These are phyloP conservation scores for Sclerotinia borealis DNA, from an alignment of 2,329 filamentous ascomycete genomes.

Conservation along the genomic window DNA sequence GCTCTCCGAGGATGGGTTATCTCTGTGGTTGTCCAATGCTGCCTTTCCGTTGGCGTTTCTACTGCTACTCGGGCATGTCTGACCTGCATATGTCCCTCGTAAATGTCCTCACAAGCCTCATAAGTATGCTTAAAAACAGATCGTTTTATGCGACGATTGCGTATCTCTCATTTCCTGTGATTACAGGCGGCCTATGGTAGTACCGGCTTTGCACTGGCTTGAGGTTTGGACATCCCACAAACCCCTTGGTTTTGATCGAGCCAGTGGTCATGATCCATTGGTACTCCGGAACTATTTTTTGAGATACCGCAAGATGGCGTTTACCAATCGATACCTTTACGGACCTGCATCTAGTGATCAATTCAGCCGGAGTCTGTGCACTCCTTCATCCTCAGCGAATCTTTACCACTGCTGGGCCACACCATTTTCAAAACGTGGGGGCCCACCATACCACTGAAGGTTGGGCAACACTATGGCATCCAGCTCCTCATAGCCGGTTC, in stretches of 20 bases:
- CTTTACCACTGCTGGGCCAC: not conserved
- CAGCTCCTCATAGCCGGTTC: not conserved
- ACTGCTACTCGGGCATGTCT: constrained; percentile 6
- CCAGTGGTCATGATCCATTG: not conserved
- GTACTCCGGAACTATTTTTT: not conserved
- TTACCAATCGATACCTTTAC: not conserved
- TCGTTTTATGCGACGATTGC: constrained; percentile 8
- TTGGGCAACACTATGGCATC: not conserved
- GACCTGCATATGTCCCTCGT: constrained; percentile 9
- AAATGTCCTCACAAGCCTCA: not conserved
- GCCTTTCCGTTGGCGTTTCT: not conserved
- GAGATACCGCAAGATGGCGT: not conserved
- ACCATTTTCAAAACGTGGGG: not conserved
- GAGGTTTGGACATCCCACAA: not conserved
- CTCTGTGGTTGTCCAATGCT: not conserved
- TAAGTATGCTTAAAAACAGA: not conserved
- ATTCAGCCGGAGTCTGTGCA: not conserved
- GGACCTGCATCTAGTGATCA: not conserved
- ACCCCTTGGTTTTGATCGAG: not conserved
- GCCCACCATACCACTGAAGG: not conserved
- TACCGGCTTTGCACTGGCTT: not conserved
- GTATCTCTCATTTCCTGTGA: constrained; percentile 10
- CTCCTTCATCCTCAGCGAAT: not conserved
- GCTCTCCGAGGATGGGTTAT: not conserved
- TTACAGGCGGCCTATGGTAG: not conserved